Conservation (phyloP, 2,329 filamentous ascomycete genomes). For the Pseudonectria foliicola region DNA sequence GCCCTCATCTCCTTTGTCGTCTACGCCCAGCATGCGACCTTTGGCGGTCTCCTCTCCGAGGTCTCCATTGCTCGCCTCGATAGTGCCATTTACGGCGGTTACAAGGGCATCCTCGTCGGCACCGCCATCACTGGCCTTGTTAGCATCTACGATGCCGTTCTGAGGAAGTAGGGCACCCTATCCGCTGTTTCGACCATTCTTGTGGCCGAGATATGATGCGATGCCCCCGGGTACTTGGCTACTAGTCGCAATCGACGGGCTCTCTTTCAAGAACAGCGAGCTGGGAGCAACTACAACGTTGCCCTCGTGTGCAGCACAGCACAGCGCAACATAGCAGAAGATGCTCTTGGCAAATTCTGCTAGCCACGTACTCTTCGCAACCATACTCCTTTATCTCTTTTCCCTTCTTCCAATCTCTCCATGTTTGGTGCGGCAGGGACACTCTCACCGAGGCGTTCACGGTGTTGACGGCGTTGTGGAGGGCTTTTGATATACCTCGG, state of each 20-base stretch:
- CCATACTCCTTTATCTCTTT: slow-evolving; percentile 8
- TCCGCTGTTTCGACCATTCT: not conserved
- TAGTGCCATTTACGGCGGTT: slow-evolving; percentile 62
- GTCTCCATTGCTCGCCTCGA: slow-evolving; percentile 57
- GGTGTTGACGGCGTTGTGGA: slow-evolving; percentile 24
- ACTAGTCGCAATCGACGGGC: too few relatives aligned
- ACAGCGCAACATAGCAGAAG: too few relatives aligned
- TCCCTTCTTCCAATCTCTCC: too few relatives aligned
- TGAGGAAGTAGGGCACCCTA: slow-evolving; percentile 51
- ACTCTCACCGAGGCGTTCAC: slow-evolving; percentile 22
- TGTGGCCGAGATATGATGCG: too few relatives aligned
- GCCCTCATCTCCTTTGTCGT: slow-evolving; percentile 75
- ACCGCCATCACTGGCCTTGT: slow-evolving; percentile 60
- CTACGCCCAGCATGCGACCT: slow-evolving; percentile 60
- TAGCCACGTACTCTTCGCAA: not conserved
- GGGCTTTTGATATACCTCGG: slow-evolving; percentile 24
- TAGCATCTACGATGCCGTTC: slow-evolving; percentile 70
- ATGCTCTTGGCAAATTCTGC: too few relatives aligned
- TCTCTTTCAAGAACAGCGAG: too few relatives aligned
- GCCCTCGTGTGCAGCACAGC: too few relatives aligned
- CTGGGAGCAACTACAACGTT: too few relatives aligned
- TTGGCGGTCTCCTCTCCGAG: slow-evolving; percentile 54
- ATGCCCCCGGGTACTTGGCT: too few relatives aligned
- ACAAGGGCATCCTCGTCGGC: slow-evolving; percentile 61
- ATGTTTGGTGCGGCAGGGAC: slow-evolving; percentile 3